Evolutionary conservation across 179 eudicot species (phyloP), one percentile per base, ranked within the genome.

Genomic region (Beta lomatogona): DNA sequence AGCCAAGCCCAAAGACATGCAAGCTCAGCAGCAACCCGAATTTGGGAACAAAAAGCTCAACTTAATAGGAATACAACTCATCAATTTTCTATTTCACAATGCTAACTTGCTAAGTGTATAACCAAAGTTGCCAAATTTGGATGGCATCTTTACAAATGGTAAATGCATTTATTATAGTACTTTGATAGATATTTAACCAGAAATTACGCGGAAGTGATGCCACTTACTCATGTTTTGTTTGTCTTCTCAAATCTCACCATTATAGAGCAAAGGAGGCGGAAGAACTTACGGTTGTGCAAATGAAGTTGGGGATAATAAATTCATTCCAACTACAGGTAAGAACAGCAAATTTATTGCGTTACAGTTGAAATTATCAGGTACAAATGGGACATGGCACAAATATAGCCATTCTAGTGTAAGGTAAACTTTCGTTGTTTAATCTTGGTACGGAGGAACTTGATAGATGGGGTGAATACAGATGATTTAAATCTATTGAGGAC

Each of bases 121-220:
- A 36, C 18, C 21, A 45, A 64, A 12, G 7, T 45, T 7, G 73
- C 36, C 73, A 77, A 65, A 21, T 0, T 19, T 64, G 45, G 72
- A 55, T 45, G 80, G n/a, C 54, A 77, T 64, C 72, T 45, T 48
- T 46, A 67, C 46, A 67, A 13, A 31, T 66, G 21, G 46, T 31
- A 41, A 16, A 21, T 8, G 22, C 46, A 77, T 64, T 63, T 45
- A 77, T 63, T 64, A 46, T 64, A 46, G 65, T 16, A 25, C 28
- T 25, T 25, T 25, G 28, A 25, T 25, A 25, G 28, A 25, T 25
- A 25, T 25, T 25, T 25, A 25, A 25, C 28, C 48, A 65, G 80
- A 7, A 77, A 48, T 54, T 64, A 54, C 60, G 31, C 48, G 44
- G 50, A 8, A 16, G 21, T 68, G 72, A 68, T 68, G 72, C 72